Evolutionary conservation across 305 asterid species (phyloP), one percentile per base, ranked within the genome.

Genomic region (Lippia alba): DNA sequence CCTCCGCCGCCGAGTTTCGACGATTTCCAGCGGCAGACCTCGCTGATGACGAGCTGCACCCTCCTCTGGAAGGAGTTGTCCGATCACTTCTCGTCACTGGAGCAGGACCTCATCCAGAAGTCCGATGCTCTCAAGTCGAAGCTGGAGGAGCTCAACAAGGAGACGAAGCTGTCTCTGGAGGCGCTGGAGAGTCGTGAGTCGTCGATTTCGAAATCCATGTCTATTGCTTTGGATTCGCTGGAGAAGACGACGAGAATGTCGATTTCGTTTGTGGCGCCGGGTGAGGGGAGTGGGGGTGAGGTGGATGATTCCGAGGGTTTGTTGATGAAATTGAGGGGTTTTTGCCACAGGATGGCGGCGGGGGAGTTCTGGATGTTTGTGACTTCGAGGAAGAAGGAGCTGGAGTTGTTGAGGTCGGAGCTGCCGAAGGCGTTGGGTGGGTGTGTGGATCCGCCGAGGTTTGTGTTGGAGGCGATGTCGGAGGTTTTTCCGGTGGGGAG

Each of bases 31-130:
- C 87, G 97, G 66, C 99, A 94, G 79, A 81, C 99, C n/a, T 94
- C 99, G 34, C 83, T 91, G 45, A 94, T 94, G 99, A 94, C 99
- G 10, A 89, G 97, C 84, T 94, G 99, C 76, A 94, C 99, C 3
- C 95, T 94, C 20, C 96, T 94, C 48, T 94, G 99, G 99, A 94
- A 91, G 58, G 99, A 94, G 36, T 92, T 94, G 66, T 89, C 99
- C 71, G 99, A 94, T 78, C 99, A 94, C 67, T 94, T 94, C 89
- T 78, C 87, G 18, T 77, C 96, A 0, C 91, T 94, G 3, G 99
- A 94, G 56, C 93, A 90, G 79, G 92, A 91, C 83, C 86, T 94
- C 19, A 80, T 85, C 61, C 79, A 64, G 50, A 87, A 94, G 40
- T 90, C 97, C 15, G 91, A 91, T 12, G 85, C 91, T 0, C 78